Base-by-base conservation (phyloP, 192 early-diverging fungal species). In the Coemansia sp. region DNA sequence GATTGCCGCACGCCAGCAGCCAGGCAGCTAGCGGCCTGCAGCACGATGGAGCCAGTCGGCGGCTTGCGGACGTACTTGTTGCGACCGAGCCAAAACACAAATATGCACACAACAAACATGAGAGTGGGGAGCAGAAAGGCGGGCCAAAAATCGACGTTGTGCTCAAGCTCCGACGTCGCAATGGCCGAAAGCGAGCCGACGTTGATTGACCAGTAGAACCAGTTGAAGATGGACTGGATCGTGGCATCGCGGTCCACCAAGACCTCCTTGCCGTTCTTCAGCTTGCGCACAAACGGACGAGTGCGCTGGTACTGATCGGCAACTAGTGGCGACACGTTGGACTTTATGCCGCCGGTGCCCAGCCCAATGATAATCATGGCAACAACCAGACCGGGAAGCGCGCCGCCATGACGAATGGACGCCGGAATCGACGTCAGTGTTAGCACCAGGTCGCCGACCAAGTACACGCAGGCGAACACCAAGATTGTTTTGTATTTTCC, bases 291-390 rank as follows among this genome's bases (percentile, higher is more conserved):
- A 36, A 60, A 83, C 5, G 81, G 51, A 23, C 73, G 56, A 36
- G 63, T 75, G 3, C 55, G 65, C 7, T 34, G 48, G 38, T 65
- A 65, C 68, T 90, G 88, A 39, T 90, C 88, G 17, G 85, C 88
- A 13, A 86, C 81, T 58, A 90, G 63, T 26, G 87, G 72, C 11
- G 86, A 82, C 9, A 90, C 86, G 54, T 88, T 88, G 33, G 83
- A 42, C 59, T 88, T 88, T 71, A 90, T 90, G 14, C 88, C 86
- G 46, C 89, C 89, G 5, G 85, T 85, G 42, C 83, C 87, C 6
- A 88, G 37, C 30, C 84, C 85, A 43, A 88, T 85, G 19, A 87
- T 60, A 39, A 86, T 77, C 57, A 88, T 80, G 9, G 82, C 56
- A 36, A 88, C 57, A 36, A 86, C 48, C 11, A 88, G 74, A 18